Conservation (phyloP, 164 flowering plant genomes). For the Taxillus chinensis region DNA sequence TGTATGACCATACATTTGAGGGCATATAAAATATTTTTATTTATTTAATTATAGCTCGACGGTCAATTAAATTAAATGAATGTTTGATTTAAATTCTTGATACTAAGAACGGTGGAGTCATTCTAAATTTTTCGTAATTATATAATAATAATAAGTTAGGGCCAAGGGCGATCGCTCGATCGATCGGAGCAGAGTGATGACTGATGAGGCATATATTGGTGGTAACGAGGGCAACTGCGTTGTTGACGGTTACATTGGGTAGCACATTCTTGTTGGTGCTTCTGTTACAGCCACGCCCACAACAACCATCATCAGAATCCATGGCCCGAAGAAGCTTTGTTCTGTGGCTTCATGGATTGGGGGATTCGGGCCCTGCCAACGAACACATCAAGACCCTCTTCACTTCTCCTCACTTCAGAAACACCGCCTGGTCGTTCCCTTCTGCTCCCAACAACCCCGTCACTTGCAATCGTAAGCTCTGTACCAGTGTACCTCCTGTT, state of each 20-base stretch:
- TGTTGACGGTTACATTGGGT: slow-evolving; percentile 20
- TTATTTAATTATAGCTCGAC: too few species aligned
- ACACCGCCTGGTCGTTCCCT: slow-evolving; percentile 82
- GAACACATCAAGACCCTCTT: slow-evolving; percentile 83
- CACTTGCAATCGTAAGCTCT: slow-evolving; percentile 64
- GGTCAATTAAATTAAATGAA: too few species aligned
- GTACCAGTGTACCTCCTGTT: neutral
- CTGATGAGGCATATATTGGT: neutral
- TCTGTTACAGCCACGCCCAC: slow-evolving; percentile 12
- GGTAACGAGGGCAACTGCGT: slow-evolving; percentile 18
- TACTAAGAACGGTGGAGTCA: too few species aligned
- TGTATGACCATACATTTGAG: too few species aligned
- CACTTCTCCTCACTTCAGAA: slow-evolving; percentile 59
- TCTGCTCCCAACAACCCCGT: slow-evolving; percentile 82
- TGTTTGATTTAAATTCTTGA: too few species aligned
- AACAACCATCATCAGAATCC: slow-evolving; percentile 4
- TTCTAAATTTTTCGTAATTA: too few species aligned
- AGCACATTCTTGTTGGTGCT: slow-evolving; percentile 28
- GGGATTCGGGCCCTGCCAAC: slow-evolving; percentile 89
- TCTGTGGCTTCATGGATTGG: slow-evolving; percentile 83
- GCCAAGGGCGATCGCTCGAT: too few species aligned
- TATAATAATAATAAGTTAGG: too few species aligned
- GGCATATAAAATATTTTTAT: too few species aligned
- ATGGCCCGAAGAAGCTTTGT: slow-evolving; percentile 54
- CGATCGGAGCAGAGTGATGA: too few species aligned